Base-by-base conservation (phyloP, 2,329 filamentous ascomycete species). In the Alternaria gaisen region DNA sequence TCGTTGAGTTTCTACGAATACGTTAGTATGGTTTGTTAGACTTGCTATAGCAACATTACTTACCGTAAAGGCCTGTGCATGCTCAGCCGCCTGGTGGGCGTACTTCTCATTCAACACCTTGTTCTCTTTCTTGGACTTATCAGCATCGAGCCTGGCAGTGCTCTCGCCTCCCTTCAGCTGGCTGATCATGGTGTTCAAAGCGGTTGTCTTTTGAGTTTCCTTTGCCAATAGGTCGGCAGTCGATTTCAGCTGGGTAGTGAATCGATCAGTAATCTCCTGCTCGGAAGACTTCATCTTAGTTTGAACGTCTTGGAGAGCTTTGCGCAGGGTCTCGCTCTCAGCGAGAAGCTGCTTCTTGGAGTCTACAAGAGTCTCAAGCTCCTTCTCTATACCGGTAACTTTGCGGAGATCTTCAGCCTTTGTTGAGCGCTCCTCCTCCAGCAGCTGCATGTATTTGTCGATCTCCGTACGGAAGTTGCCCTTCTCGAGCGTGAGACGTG, bases 401-500 rank as follows among this genome's bases (percentile, higher is more conserved):
- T 60, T 60, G 26, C 64, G 56, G 2, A 56, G 40, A n/a, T 57
- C 56, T 12, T 66, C 61, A 4, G 44, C 57, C 5, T 67, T 61
- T 18, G 28, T 54, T 3, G 58, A 18, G 26, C 40, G 58, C 26
- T 63, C 57, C 28, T 64, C 40, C 30, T 67, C 60, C 18, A 74
- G 44, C 18, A 71, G 50, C 26, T 66, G 41, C 20, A 59, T 58
- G 38, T 60, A 64, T 11, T 61, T 69, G 36, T 71, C 67, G 0
- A 76, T 48, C 61, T 77, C 74, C 6, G 60, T 64, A 16, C 61
- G 65, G 16, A 76, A 65, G 28, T 72, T 65, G 40, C 72, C 72
- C 28, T 73, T 73, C 43, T 75, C 72, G 2, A 78, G 65, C 3
- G 64, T 71, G 11, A 77, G 63, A 18, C 73, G 70, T 16, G 74